These are phyloP conservation scores for Botryotinia calthae DNA, from an alignment of 2,329 filamentous ascomycete species.

Conservation along the genomic window DNA sequence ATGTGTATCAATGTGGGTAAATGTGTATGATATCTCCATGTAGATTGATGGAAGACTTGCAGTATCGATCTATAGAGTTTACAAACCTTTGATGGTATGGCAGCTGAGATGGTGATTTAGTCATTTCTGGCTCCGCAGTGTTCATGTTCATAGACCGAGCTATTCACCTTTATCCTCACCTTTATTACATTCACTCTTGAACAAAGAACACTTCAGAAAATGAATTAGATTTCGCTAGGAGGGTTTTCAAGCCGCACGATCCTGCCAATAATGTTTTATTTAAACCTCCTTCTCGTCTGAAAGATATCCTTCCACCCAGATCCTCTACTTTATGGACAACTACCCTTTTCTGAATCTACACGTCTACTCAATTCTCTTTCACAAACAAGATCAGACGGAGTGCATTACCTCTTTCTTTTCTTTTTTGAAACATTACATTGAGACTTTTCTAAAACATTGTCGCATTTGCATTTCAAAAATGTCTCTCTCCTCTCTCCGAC, in stretches of 20 bases:
- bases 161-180: constrained; percentile 7
- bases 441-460: constrained; percentile 1
- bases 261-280: neutral
- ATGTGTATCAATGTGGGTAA: neutral
- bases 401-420: neutral
- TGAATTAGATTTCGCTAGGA: neutral
- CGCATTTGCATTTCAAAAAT: neutral
- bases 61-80: neutral
- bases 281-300: neutral
- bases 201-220: neutral
- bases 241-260: neutral
- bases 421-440: neutral
- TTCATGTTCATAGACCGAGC: neutral
- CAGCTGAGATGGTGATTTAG: neutral
- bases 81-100: neutral
- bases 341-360: neutral
- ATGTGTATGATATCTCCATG: neutral
- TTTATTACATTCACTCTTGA: neutral
- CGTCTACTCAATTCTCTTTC: neutral
- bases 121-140: neutral
- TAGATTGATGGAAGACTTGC: neutral
- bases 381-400: neutral
- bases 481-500: neutral
- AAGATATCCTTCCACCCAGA: neutral
- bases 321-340: neutral